Conservation (phyloP, 768 basidiomycete species). For the Obba rivulosa region DNA sequence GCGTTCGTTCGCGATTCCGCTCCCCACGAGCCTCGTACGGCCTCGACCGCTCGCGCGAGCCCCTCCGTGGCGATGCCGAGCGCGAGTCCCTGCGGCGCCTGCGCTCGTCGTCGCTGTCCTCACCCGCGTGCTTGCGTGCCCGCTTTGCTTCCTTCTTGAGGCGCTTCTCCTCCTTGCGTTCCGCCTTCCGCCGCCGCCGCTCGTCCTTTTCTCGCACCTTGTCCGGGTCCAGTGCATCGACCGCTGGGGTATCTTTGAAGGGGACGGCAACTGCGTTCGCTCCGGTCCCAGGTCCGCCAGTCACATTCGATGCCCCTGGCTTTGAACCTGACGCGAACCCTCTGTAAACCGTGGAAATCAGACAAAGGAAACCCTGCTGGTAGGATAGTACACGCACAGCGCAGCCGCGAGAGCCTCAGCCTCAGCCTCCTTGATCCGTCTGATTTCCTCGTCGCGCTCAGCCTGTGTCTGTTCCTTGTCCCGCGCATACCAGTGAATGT, state of each 20-base stretch:
- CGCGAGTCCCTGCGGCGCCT: constrained; percentile 18
- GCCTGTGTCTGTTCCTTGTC: constrained; percentile 40
- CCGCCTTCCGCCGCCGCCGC: constrained; percentile 36
- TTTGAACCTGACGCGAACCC: constrained; percentile 55
- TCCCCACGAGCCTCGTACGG: constrained; percentile 6
- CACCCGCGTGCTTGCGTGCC: constrained; percentile 20
- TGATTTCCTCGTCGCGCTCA: constrained; percentile 67
- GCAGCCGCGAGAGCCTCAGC: constrained; percentile 82
- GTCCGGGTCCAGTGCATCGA: constrained; percentile 13
- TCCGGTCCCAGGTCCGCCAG: constrained; percentile 20
- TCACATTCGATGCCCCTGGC: constrained; percentile 8
- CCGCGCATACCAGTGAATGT: constrained; percentile 92
- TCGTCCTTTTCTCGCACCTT: constrained; percentile 28
- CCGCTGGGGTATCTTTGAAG: constrained; percentile 5
- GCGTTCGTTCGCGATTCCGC: constrained; percentile 11
- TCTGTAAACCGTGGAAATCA: constrained; percentile 32
- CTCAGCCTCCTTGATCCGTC: constrained; percentile 80
- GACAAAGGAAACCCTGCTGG: neutral
- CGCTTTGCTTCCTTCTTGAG: constrained; percentile 47
- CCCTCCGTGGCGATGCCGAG: constrained; percentile 30
- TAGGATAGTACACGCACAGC: constrained; percentile 42
- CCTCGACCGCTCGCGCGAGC: constrained; percentile 3
- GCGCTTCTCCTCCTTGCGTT: constrained; percentile 57
- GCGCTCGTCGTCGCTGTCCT: constrained; percentile 5
- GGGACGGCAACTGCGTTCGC: constrained; percentile 25